A percentile compares a stretch with the other conserved stretches of the same genome.
These are phyloP conservation scores for Lentithecium fluviatile DNA, from an alignment of 495 filamentous ascomycete species.

Conservation along the genomic window DNA sequence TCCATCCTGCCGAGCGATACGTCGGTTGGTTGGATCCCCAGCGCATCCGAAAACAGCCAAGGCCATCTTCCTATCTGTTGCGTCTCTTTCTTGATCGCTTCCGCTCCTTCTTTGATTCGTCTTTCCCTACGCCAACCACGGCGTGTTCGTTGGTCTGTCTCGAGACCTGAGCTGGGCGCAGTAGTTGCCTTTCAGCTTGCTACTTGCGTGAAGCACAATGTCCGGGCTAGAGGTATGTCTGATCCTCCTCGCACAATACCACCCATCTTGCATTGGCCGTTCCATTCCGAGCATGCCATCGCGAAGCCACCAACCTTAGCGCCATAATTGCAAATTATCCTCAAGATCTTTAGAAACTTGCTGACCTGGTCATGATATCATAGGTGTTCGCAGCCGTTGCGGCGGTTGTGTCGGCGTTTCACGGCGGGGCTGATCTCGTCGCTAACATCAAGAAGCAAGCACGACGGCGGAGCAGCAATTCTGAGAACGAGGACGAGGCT, in stretches of 20 bases:
- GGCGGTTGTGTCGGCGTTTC: constrained; percentile 49
- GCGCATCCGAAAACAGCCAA: no score
- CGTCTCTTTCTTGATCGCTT: no score
- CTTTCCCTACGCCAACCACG: no score
- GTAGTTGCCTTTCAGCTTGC: no score
- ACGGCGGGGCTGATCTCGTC: constrained; percentile 45
- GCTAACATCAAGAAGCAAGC: constrained; percentile 45
- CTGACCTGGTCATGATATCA: neutral
- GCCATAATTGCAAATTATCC: neutral
- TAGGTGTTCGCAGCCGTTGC: constrained; percentile 47
- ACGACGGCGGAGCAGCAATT: constrained; percentile 25
- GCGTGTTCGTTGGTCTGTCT: no score
- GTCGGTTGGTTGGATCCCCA: no score
- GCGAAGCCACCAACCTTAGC: no score
- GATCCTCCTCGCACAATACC: neutral
- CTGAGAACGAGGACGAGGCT: constrained; percentile 33
- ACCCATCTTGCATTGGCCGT: neutral
- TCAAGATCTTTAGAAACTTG: neutral
- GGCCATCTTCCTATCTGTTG: no score
- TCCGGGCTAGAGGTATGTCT: constrained; percentile 35
- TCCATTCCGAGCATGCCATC: neutral
- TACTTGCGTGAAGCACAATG: constrained; percentile 7
- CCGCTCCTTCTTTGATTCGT: no score
- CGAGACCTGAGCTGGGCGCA: no score
- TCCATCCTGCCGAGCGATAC: no score